These are phyloP conservation scores for Dissophora globulifera DNA, from an alignment of 192 early-diverging fungal genomes.

Conservation along the genomic window DNA sequence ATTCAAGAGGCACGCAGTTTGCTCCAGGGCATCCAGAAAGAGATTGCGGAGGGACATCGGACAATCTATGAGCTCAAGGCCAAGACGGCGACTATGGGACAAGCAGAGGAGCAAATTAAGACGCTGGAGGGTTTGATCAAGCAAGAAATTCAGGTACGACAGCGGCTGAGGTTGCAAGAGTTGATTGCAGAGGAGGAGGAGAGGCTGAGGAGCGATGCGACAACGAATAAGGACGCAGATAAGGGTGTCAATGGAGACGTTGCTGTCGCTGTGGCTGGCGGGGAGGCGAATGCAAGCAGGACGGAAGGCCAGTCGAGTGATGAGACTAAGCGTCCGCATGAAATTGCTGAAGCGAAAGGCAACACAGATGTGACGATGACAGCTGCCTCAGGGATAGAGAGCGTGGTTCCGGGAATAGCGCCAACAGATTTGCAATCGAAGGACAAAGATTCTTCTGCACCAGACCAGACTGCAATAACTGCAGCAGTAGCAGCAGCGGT, in stretches of 20 bases:
- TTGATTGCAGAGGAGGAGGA: slow-evolving; percentile 34
- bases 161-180: slow-evolving; percentile 41
- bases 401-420: no score
- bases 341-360: no score
- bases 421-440: no score
- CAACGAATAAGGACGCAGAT: not conserved
- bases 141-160: slow-evolving; percentile 38
- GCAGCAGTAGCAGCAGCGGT: not conserved
- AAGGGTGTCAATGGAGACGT: not conserved
- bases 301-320: no score
- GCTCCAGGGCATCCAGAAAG: slow-evolving; percentile 32
- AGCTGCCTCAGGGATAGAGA: not conserved
- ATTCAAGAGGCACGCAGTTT: slow-evolving; percentile 48
- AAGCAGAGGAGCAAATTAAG: slow-evolving; percentile 33
- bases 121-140: slow-evolving; percentile 22
- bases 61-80: slow-evolving; percentile 26
- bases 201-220: slow-evolving; percentile 3
- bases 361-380: no score
- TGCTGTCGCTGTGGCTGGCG: no score
- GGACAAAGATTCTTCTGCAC: no score
- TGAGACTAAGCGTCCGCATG: not conserved
- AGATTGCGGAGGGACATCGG: slow-evolving; percentile 46
- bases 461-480: not conserved
- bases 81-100: slow-evolving; percentile 11
- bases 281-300: no score